Conservation (phyloP, 306 rosid genomes). For the Prunus fruticosa region DNA sequence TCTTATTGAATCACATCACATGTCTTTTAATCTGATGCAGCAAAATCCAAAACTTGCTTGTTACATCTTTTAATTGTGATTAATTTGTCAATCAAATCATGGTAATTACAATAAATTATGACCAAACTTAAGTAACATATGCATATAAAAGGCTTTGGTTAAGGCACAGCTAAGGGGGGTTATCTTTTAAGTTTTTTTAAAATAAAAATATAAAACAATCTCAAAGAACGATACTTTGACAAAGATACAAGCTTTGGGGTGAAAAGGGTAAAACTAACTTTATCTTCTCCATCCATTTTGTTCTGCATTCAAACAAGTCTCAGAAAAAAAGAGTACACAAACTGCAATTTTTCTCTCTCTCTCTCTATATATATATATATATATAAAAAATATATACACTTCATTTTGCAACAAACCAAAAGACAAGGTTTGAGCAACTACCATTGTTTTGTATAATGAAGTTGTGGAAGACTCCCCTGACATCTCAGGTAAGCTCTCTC, state of each 20-base stretch:
- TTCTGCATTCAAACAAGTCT: background rate
- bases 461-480: background rate
- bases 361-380: background rate
- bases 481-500: constrained; percentile 17
- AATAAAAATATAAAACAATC: background rate
- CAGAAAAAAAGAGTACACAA: background rate
- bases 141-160: background rate
- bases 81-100: background rate
- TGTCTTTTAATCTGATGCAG: too few relatives aligned
- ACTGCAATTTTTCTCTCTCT: too few relatives aligned
- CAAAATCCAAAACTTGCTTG: too few relatives aligned
- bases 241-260: background rate
- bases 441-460: constrained; percentile 3
- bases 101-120: background rate
- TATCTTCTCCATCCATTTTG: background rate
- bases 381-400: background rate
- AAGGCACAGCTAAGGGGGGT: background rate
- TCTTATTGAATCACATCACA: too few relatives aligned
- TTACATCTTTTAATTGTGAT: too few relatives aligned
- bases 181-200: too few relatives aligned
- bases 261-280: background rate
- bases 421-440: constrained; percentile 2
- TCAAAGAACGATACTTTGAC: background rate
- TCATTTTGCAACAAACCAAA: constrained; percentile 11
- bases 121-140: background rate